Evolutionary conservation across 768 basidiomycete species (phyloP), one percentile per base, ranked within the genome.

Genomic region (Lactarius trivialis): DNA sequence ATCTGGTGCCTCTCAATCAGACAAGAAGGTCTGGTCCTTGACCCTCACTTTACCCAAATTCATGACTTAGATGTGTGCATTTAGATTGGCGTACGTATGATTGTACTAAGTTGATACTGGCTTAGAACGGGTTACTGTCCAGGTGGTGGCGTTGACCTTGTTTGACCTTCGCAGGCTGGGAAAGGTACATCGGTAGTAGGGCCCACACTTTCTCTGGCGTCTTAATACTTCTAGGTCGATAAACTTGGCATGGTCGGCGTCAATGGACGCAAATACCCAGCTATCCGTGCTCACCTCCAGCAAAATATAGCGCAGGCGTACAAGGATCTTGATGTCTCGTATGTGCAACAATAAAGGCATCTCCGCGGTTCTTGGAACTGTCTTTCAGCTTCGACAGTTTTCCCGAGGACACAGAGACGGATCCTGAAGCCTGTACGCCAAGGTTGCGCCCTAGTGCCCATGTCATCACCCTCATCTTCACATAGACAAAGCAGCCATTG

Each of bases 1-100:
- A 14, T 84, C 88, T 39, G 93, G 93, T n/a, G 91, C 90, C 48
- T 95, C 93, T 17, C 91, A 86, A 70, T 95, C 93, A 6, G 94
- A 96, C 76, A 96, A 96, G 77, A 97, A 93, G 81, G 91, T 89
- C 60, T 58, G 77, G 60, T 14, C 45, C 24, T 33, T 21, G 37
- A 15, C 7, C 2, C 19, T n/a, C 32, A 43, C n/a, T 53, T 43
- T 24, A 7, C 21, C 43, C 4, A n/a, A 30, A 36, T 7, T 1
- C 49, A 45, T 9, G n/a, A 49, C 26, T 54, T n/a, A 24, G 12
- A 50, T 59, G 55, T 54, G 43, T 54, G 49, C 49, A 41, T 28
- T 11, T 64, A 89, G 88, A 88, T 89, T 69, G 87, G 88, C 56
- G 88, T 88, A 73, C 64, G 84, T 76, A 53, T 34, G 15, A 14